Evolutionary conservation across 1,139 yeast species (phyloP), one percentile per base, ranked within the genome.

Genomic region (Diutina mesorugosa): DNA sequence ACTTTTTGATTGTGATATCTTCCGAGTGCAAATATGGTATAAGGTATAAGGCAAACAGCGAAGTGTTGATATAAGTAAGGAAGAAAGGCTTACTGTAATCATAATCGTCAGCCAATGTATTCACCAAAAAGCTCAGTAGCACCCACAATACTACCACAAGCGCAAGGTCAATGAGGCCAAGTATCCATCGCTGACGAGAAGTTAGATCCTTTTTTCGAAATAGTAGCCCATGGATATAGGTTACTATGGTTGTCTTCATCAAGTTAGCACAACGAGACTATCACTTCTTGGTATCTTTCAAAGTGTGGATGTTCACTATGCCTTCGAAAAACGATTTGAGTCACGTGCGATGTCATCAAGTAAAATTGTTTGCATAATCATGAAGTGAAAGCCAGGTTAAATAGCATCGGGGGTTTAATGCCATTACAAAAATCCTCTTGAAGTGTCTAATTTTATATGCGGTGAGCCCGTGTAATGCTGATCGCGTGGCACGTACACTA

Each of bases 61-160:
- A 85, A 0, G 98, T 91, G 70, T 91, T 93, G 61, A 91, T 69
- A 72, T 91, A 93, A 1, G 99, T 93, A 62, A 93, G 87, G 61
- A 91, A 81, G 66, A 90, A 91, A n/a, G 99, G 99, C 69, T 93
- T 93, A 55, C 90, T 72, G 68, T 90, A 93, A 38, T 77, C 73
- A 59, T 79, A 81, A 55, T 81, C 77, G 62, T 85, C 91, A 60
- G 87, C 86, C 56, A 87, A 72, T 56, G 83, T 84, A 67, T 85
- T 88, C 35, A 90, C 85, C 52, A 90, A 67, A 64, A 90, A 90
- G 14, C 95, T 87, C 2, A 96, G 88, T 55, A 85, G 73, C 35
- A 90, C 97, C 98, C 98, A 91, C 47, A 90, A 79, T 1, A 87
- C 67, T 26, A 91, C 88, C 57, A 91, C 98, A 47, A 86, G 74